Conservation (phyloP, 1,284 basidiomycete genomes). For the Cryptococcus sp. region DNA sequence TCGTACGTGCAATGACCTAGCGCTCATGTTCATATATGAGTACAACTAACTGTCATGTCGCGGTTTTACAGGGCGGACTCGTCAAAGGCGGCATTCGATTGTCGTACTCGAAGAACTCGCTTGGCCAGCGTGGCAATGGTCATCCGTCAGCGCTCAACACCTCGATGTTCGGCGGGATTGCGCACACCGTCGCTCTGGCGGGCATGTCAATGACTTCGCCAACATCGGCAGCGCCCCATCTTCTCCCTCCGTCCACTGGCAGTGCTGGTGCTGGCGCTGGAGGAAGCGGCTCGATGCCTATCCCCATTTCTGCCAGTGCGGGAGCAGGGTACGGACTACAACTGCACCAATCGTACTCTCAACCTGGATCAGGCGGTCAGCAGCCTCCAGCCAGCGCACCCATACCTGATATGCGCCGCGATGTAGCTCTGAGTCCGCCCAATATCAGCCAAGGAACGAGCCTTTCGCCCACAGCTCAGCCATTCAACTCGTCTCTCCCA, state of each 20-base stretch:
- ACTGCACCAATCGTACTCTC: conserved; percentile 7
- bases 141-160: conserved; percentile 39
- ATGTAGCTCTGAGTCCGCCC: neutral
- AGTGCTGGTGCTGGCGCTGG: conserved; percentile 2
- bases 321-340: conserved; percentile 16
- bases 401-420: conserved; percentile 10
- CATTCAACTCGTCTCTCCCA: conserved; percentile 42
- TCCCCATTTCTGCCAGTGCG: conserved; percentile 8
- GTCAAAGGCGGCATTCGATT: conserved; percentile 94
- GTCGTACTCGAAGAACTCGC: conserved; percentile 93
- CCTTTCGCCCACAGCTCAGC: conserved; percentile 48
- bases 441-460: conserved; percentile 21
- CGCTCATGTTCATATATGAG: neutral
- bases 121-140: conserved; percentile 60
- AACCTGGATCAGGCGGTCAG: neutral
- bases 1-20: conserved; percentile 51
- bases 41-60: neutral
- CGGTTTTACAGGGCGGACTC: conserved; percentile 62
- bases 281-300: neutral
- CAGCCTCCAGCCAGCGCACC: conserved; percentile 11
- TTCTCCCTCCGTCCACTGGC: conserved; percentile 3
- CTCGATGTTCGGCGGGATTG: conserved; percentile 44
- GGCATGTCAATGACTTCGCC: conserved; percentile 37
- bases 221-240: conserved; percentile 7
- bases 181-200: conserved; percentile 48